These are phyloP conservation scores for Fusarium heterosporum DNA, from an alignment of 2,329 filamentous ascomycete species.

Conservation along the genomic window DNA sequence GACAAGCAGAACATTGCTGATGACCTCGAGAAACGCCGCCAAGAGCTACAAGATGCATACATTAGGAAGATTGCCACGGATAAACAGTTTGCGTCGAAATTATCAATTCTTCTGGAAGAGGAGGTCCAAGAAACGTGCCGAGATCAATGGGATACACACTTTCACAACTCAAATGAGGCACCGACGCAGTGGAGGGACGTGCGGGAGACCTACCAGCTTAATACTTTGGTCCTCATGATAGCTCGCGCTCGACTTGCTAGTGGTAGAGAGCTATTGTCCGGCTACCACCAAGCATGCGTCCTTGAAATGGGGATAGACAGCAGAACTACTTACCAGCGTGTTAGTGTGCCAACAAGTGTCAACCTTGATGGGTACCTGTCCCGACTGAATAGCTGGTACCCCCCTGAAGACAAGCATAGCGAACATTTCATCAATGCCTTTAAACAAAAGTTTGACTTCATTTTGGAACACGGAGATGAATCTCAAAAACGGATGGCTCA, in stretches of 20 bases:
- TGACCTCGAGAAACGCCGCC: constrained; percentile 12
- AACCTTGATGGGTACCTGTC: constrained; percentile 11
- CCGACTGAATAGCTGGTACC: constrained; percentile 38
- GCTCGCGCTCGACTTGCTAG: constrained; percentile 36
- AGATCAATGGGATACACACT: constrained; percentile 35
- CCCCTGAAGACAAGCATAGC: constrained; percentile 21
- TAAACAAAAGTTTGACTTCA: constrained; percentile 15
- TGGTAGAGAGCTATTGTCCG: constrained; percentile 31
- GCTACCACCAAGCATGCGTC: constrained; percentile 32
- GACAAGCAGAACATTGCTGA: constrained; percentile 18
- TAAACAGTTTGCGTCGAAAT: background rate
- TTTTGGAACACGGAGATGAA: background rate
- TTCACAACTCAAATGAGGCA: background rate
- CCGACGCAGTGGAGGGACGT: constrained; percentile 31
- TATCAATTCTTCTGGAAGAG: constrained; percentile 20
- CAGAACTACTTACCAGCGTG: constrained; percentile 24
- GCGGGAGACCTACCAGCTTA: constrained; percentile 1
- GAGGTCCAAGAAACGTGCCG: constrained; percentile 31
- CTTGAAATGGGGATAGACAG: constrained; percentile 34
- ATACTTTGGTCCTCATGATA: constrained; percentile 29
- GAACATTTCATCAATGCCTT: constrained; percentile 10
- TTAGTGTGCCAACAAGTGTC: constrained; percentile 23
- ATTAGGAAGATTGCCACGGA: background rate
- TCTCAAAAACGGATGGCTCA: constrained; percentile 17
- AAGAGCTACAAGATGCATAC: constrained; percentile 15